Conservation (phyloP, 306 rosid species). For the Parietaria judaica region DNA sequence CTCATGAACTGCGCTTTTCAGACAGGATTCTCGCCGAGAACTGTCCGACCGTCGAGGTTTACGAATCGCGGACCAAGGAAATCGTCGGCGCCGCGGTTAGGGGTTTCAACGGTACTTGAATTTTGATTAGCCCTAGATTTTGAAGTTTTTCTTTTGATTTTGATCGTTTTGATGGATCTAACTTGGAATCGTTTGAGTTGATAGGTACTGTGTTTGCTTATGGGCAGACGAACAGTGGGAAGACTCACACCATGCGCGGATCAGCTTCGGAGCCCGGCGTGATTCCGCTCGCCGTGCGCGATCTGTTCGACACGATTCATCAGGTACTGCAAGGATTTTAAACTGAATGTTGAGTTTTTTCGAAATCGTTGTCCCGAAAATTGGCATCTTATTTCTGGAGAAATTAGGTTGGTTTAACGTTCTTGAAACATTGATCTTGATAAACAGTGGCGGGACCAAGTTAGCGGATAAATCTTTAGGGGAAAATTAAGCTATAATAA, state of each 20-base stretch:
- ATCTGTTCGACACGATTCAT: constrained; percentile 55
- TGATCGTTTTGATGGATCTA: not conserved
- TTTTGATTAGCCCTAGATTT: not conserved
- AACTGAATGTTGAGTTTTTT: not conserved
- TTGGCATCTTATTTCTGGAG: too few relatives aligned
- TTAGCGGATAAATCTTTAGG: too few relatives aligned
- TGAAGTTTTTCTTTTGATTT: not conserved
- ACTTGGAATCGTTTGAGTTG: not conserved
- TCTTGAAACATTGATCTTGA: not conserved
- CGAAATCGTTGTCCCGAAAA: too few relatives aligned
- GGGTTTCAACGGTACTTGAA: constrained; percentile 68
- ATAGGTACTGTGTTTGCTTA: constrained; percentile 93
- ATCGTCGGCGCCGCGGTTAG: constrained; percentile 74
- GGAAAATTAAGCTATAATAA: too few relatives aligned
- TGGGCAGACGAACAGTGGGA: constrained; percentile 95
- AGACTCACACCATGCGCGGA: constrained; percentile 90
- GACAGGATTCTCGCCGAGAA: constrained; percentile 60
- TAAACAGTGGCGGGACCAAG: too few relatives aligned
- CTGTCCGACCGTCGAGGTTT: constrained; percentile 48
- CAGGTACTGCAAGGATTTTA: constrained; percentile 28
- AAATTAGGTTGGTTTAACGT: not conserved
- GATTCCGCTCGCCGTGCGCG: constrained; percentile 78
- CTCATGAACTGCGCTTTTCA: constrained; percentile 2
- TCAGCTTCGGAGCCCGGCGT: constrained; percentile 64
- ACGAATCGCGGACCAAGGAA: constrained; percentile 62